Evolutionary conservation across 1,284 basidiomycete genomes (phyloP), one percentile per base, ranked within the genome.

Genomic region (Malassezia psittaci): DNA sequence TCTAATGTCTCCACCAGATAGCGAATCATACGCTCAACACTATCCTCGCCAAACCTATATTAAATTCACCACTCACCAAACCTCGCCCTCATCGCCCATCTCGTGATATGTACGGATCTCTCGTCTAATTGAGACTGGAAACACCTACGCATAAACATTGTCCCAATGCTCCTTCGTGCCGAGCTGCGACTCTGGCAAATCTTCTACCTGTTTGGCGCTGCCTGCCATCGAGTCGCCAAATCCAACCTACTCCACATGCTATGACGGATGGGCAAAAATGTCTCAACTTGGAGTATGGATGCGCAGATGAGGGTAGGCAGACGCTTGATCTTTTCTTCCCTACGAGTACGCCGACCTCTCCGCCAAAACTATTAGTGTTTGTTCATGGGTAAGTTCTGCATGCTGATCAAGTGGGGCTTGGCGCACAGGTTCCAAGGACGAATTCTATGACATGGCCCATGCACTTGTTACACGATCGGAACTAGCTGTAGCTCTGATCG

Each of bases 61-160:
- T 7, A 49, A 16, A 2, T 32, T 8, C 3, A 7, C 4, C 37
- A 39, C 39, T 36, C 57, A 87, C 88, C 89, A 91, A 24, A 89
- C 80, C 76, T 91, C 88, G 37, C 89, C 88, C 72, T 90, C 87
- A 72, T 91, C 87, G 11, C 86, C 85, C 46, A 84, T 83, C 49
- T 89, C 88, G 37, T 83, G 77, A 62, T 88, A 91, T 67, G 85
- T 87, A 42, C 75, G 74, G 16, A 90, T 77, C 67, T 91, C 88
- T 48, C 81, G 79, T 18, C 55, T 57, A 10, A 19, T 4, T 24
- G 9, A 48, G 19, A 5, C 24, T n/a, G 2, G 5, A 37, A 4
- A 37, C n/a, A 52, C 55, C 11, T 48, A 57, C 35, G 38, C 56
- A 44, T 61, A 61, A 10, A 50, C 61, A 16, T 56, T 29, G 38